These are phyloP conservation scores for Alnus glutinosa DNA, from an alignment of 306 rosid species.

Conservation along the genomic window DNA sequence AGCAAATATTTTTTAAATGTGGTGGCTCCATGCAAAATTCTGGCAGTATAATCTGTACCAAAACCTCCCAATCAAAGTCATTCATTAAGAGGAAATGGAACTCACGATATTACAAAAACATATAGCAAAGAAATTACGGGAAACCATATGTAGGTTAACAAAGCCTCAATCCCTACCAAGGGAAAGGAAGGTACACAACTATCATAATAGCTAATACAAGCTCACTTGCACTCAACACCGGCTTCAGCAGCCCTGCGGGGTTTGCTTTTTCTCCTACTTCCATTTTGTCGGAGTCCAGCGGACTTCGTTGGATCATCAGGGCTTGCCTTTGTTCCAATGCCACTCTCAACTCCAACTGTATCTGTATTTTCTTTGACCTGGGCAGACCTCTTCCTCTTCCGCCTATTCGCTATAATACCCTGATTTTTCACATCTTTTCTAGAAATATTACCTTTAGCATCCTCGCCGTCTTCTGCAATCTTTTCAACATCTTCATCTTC, in stretches of 20 bases:
- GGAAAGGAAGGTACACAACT: slow-evolving; percentile 15
- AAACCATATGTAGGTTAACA: slow-evolving; percentile 15
- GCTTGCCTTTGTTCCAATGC: slow-evolving; percentile 38
- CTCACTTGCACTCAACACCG: slow-evolving; percentile 78
- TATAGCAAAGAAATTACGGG: slow-evolving; percentile 2
- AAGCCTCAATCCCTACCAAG: slow-evolving; percentile 5
- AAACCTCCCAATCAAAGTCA: slow-evolving; percentile 23
- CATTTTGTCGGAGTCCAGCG: slow-evolving; percentile 74
- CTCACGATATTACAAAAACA: slow-evolving; percentile 5
- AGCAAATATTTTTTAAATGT: slow-evolving; percentile 11
- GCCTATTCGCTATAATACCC: slow-evolving; percentile 42
- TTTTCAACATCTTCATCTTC: slow-evolving; percentile 45
- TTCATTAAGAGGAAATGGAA: slow-evolving; percentile 10
- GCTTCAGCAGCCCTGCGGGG: slow-evolving; percentile 95
- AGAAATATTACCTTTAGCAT: slow-evolving; percentile 36
- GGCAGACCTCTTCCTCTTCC: slow-evolving; percentile 58
- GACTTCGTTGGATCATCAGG: slow-evolving; percentile 51
- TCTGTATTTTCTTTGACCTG: slow-evolving; percentile 51
- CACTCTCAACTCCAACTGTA: slow-evolving; percentile 50
- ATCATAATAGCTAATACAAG: slow-evolving; percentile 12
- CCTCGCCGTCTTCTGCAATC: slow-evolving; percentile 52
- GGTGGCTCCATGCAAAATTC: slow-evolving; percentile 10
- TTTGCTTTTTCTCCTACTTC: slow-evolving; percentile 84
- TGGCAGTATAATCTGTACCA: not conserved
- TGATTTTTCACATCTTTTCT: slow-evolving; percentile 46